These are phyloP conservation scores for Rhizopus sp. DNA, from an alignment of 371 early-diverging fungal species.

Conservation along the genomic window DNA sequence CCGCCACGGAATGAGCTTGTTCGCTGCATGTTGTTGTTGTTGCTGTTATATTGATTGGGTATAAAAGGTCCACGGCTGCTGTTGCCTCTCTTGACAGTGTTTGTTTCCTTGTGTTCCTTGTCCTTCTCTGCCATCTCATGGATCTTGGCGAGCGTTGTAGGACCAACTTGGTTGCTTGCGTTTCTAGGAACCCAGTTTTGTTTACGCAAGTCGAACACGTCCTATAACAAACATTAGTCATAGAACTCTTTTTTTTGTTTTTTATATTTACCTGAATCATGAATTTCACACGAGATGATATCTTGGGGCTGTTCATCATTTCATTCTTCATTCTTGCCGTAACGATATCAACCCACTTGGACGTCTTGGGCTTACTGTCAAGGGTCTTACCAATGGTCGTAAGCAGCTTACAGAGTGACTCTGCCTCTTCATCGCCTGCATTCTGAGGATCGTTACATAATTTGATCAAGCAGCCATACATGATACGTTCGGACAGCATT, in stretches of 20 bases:
- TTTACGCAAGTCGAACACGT: constrained; percentile 87
- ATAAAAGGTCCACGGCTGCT: constrained; percentile 62
- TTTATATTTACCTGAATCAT: constrained; percentile 66
- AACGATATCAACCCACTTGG: constrained; percentile 73
- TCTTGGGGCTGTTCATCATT: constrained; percentile 61
- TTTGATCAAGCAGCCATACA: constrained; percentile 82
- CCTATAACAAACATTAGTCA: constrained; percentile 32
- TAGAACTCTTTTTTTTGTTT: background rate
- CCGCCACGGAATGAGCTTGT: constrained; percentile 63
- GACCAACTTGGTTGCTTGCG: constrained; percentile 61
- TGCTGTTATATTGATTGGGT: constrained; percentile 26
- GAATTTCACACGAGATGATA: constrained; percentile 87
- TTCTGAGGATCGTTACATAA: constrained; percentile 71
- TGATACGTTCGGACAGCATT: constrained; percentile 91
- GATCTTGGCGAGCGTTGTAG: constrained; percentile 89
- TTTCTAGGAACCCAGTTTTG: constrained; percentile 76
- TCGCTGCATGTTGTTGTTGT: constrained; percentile 50
- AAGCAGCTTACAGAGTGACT: constrained; percentile 88
- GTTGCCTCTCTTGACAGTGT: constrained; percentile 65
- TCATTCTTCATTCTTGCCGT: constrained; percentile 71
- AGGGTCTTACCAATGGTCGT: constrained; percentile 82
- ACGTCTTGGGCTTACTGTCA: constrained; percentile 35
- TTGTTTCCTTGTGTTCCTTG: constrained; percentile 61
- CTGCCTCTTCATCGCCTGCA: constrained; percentile 93
- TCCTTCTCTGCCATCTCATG: constrained; percentile 76